A percentile compares a stretch with the other conserved stretches of the same genome.
Conservation (phyloP, 495 filamentous ascomycete species). For the Penicillium manginii region DNA sequence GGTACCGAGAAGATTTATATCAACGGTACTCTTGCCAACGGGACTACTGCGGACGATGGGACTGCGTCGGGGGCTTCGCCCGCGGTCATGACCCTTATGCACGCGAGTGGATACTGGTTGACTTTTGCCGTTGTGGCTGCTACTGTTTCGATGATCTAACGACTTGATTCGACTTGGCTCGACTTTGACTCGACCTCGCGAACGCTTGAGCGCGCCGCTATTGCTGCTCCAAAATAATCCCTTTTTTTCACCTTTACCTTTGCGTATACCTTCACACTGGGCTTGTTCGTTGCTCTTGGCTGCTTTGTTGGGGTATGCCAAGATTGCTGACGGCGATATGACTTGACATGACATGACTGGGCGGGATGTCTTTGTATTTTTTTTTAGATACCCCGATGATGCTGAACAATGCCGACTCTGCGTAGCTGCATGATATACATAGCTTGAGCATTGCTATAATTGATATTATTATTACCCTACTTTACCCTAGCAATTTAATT, state of each 20-base stretch:
- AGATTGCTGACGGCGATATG: not conserved
- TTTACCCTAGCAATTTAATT: too few relatives aligned
- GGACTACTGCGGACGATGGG: constrained; percentile 67
- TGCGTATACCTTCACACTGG: too few relatives aligned
- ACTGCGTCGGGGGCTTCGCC: constrained; percentile 33
- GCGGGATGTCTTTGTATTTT: too few relatives aligned
- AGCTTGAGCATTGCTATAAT: too few relatives aligned
- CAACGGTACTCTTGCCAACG: constrained; percentile 86
- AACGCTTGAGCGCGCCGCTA: too few relatives aligned
- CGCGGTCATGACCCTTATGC: constrained; percentile 37
- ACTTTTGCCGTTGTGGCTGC: constrained; percentile 57
- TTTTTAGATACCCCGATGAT: too few relatives aligned
- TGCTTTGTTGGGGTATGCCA: not conserved
- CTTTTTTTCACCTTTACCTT: too few relatives aligned
- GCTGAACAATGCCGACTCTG: too few relatives aligned
- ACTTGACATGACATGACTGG: too few relatives aligned
- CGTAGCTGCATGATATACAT: too few relatives aligned
- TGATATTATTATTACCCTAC: not conserved
- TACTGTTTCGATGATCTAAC: constrained; percentile 48
- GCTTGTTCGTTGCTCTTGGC: not conserved
- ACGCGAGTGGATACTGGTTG: constrained; percentile 64
- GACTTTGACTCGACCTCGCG: too few relatives aligned
- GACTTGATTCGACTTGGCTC: not conserved
- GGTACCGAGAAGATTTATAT: constrained; percentile 75
- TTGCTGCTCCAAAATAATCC: too few relatives aligned